Percentiles rank a stretch among this genome's conserved stretches.
Conservation (phyloP, 495 filamentous ascomycete species). For the Neurospora hispaniola region DNA sequence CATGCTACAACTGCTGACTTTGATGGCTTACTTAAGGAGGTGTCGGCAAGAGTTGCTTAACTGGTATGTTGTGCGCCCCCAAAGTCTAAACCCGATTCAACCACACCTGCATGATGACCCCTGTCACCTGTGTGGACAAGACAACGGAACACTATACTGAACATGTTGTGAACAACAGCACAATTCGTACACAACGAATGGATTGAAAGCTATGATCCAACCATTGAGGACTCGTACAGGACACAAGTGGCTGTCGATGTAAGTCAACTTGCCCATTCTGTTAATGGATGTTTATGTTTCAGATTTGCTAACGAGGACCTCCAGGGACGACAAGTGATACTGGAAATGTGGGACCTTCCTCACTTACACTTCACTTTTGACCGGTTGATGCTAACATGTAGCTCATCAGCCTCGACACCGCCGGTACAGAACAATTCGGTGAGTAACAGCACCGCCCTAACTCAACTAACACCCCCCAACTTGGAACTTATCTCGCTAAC, state of each 20-base stretch:
- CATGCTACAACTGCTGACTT: slow-evolving; percentile 23
- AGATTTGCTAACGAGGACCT: background rate
- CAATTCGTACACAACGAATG: slow-evolving; percentile 99
- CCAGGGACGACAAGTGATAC: slow-evolving; percentile 86
- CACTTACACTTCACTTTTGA: background rate
- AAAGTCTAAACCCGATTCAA: slow-evolving; percentile 7
- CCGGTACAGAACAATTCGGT: slow-evolving; percentile 98
- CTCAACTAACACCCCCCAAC: background rate
- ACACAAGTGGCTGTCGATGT: slow-evolving; percentile 95
- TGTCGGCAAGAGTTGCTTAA: slow-evolving; percentile 96
- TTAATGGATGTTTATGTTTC: no score
- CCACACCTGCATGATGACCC: slow-evolving; percentile 1
- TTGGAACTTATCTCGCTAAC: slow-evolving; percentile 1
- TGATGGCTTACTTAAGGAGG: slow-evolving; percentile 51
- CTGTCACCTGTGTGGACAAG: background rate
- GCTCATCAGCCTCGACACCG: slow-evolving; percentile 70
- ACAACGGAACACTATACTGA: background rate
- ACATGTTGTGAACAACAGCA: slow-evolving; percentile 43
- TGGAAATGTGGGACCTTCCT: slow-evolving; percentile 68
- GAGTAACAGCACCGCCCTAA: slow-evolving; percentile 27
- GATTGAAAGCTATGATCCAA: slow-evolving; percentile 98
- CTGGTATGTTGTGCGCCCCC: slow-evolving; percentile 51
- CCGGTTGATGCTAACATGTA: slow-evolving; percentile 4
- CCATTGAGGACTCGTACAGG: slow-evolving; percentile 92
- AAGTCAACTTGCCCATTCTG: slow-evolving; percentile 23